A percentile compares a stretch with the other conserved stretches of the same genome.
Conservation (phyloP, 257 asterid species). For the Coffea canephora region DNA sequence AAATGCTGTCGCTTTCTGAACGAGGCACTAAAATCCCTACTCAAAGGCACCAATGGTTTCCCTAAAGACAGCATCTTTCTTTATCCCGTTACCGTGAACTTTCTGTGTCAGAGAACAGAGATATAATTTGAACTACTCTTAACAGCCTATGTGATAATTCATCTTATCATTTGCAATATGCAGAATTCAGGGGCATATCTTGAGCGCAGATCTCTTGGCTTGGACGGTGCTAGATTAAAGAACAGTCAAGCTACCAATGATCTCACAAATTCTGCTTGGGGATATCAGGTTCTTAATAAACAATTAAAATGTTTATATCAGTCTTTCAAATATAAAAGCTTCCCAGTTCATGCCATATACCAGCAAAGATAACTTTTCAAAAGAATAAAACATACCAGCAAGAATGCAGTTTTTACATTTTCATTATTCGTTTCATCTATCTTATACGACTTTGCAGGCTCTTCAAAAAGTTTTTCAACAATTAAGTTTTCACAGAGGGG, state of each 20-base stretch:
- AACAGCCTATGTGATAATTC: background rate
- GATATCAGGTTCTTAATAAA: slow-evolving; percentile 55
- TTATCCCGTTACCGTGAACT: background rate
- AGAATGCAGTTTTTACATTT: background rate
- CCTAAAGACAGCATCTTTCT: background rate
- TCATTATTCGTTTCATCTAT: background rate
- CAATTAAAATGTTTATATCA: background rate
- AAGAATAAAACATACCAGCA: background rate
- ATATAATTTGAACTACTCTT: background rate
- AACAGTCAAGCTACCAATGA: slow-evolving; percentile 21
- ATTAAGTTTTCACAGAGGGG: no score
- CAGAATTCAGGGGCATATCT: slow-evolving; percentile 83
- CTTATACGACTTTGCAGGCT: no score
- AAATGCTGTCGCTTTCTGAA: no score
- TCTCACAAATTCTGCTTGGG: slow-evolving; percentile 55
- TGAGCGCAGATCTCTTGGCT: slow-evolving; percentile 63
- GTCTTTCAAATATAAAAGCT: background rate
- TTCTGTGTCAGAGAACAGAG: background rate
- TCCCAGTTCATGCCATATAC: background rate
- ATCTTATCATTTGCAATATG: background rate
- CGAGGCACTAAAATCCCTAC: no score
- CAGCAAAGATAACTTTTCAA: background rate
- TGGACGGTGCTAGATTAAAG: slow-evolving; percentile 40
- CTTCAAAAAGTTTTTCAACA: no score
- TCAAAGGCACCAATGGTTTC: no score